Evolutionary conservation across 176 grass and related monocot genomes (phyloP).

Genomic region (sorghum (Sorghum bicolor)): Sorghum_bicolor_NCBIv3 NC_012872.2:58052001-58052500

Average conservation of each 20-base stretch:
- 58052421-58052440: not conserved
- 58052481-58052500: not conserved
- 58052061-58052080: constrained; percentile 65
- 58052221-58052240: not conserved
- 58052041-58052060: constrained; percentile 42
- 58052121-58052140: constrained; percentile 47
- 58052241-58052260: not conserved
- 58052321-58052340: not conserved
- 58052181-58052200: not conserved
- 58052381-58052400: not conserved
- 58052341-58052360: not conserved
- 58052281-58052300: not conserved
- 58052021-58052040: constrained; percentile 6
- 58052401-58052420: not conserved
- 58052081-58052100: constrained; percentile 61
- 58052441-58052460: not conserved
- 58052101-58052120: constrained; percentile 74
- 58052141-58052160: constrained; percentile 14
- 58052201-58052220: constrained; percentile 6
- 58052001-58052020: constrained; percentile 6
- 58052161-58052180: constrained; percentile 7
- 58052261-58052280: not conserved
- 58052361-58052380: not conserved
- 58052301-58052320: not conserved
- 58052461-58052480: not conserved